Evolutionary conservation across 768 basidiomycete species (phyloP), one percentile per base, ranked within the genome.

Genomic region (Macrolepiota albuminosa): DNA sequence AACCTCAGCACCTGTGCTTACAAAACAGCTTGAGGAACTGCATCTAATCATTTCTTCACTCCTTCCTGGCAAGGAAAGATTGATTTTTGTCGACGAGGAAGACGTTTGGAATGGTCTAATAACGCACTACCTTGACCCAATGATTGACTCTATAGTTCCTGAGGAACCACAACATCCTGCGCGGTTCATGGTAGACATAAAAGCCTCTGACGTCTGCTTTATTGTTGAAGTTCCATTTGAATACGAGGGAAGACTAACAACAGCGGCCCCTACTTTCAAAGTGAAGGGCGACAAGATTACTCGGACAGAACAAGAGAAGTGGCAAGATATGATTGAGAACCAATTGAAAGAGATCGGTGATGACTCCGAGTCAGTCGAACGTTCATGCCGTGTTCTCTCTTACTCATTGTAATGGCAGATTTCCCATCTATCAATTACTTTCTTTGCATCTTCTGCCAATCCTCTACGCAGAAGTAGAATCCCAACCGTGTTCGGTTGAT

Each of bases 41-140:
- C 77, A 83, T 49, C 72, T 91, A 42, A 79, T 91, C 29, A 74
- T 72, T 57, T 83, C 78, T 40, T 88, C 88, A 0, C 77, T 91
- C 1, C 75, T 91, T 11, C 85, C 86, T 29, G 49, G 49, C 0
- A 81, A 76, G 6, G 89, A 91, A 73, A 34, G 66, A 3, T 66
- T 87, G 47, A 54, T 68, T 0, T 84, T 86, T 55, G 59, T 75
- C 3, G 77, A 79, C 6, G 77, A 81, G 49, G 59, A 69, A 24
- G 65, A 68, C 51, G 54, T 58, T 9, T 64, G 63, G 63, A 52
- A 42, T 26, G 33, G 24, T 18, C 46, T 64, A 13, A 24, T 46
- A 13, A 29, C 26, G 33, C 52, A 48, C n/a, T 50, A 63, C 33
- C 26, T 49, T 42, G 57, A 50, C 31, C 24, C 26, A 11, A 18